phyloP scores from a whole-genome alignment of 352 stramenopile genomes.

The Phytophthora pini region DNA sequence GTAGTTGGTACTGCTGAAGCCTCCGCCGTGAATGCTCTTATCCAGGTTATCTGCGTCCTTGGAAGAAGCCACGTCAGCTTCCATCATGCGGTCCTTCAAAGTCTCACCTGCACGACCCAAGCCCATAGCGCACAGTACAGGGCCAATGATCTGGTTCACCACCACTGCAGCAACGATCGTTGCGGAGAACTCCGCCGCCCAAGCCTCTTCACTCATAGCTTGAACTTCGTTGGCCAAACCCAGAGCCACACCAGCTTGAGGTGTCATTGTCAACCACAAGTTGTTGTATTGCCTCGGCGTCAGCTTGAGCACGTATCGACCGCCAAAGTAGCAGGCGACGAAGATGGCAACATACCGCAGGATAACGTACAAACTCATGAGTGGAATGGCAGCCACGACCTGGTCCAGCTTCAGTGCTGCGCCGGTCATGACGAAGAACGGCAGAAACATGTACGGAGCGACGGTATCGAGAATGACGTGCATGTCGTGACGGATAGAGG shows the following conservation, averaged over 20 bases:
- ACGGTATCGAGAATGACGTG: conserved; percentile 72
- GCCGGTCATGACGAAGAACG: conserved; percentile 82
- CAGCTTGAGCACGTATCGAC: conserved; percentile 66
- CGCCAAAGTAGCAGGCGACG: conserved; percentile 62
- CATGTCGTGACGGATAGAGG: conserved; percentile 72
- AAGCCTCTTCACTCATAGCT: conserved; percentile 56
- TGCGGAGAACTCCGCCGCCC: conserved; percentile 63
- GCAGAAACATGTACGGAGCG: conserved; percentile 74
- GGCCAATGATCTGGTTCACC: conserved; percentile 76
- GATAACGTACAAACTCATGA: conserved; percentile 70
- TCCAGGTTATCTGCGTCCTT: conserved; percentile 26
- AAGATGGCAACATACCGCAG: conserved; percentile 73
- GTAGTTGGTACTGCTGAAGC: conserved; percentile 7
- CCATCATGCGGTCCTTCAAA: conserved; percentile 33
- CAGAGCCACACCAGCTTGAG: conserved; percentile 66
- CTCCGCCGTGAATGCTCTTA: conserved; percentile 17
- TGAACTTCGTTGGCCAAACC: conserved; percentile 68
- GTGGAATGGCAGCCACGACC: conserved; percentile 63
- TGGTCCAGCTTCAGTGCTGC: conserved; percentile 71
- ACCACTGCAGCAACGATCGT: conserved; percentile 75
- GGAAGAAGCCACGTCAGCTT: not conserved
- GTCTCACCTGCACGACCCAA: conserved; percentile 60
- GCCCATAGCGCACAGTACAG: conserved; percentile 63
- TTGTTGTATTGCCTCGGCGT: conserved; percentile 72
- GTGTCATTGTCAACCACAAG: conserved; percentile 77